Conservation (phyloP, 1,139 yeast species). For the Citeromyces siamensis region DNA sequence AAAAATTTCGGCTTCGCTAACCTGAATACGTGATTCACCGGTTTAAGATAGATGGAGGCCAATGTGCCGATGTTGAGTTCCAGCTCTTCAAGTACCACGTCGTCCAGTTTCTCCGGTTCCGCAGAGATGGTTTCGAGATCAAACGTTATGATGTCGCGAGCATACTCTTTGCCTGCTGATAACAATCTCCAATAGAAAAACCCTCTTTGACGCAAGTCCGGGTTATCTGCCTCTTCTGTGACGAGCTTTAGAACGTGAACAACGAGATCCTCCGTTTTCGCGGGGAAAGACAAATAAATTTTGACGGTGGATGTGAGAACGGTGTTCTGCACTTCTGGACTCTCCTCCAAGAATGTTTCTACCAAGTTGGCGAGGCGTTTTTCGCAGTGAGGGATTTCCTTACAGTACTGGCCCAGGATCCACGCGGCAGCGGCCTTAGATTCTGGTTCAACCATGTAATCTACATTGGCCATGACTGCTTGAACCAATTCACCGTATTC, state of each 20-base stretch:
- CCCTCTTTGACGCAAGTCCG: constrained; percentile 81
- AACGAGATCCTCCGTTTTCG: constrained; percentile 40
- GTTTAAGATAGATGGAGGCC: constrained; percentile 77
- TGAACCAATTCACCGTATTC: constrained; percentile 27
- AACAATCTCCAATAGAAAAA: constrained; percentile 77
- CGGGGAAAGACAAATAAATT: constrained; percentile 47
- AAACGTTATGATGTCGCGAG: constrained; percentile 44
- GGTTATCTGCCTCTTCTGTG: constrained; percentile 64
- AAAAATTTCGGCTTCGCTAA: constrained; percentile 43
- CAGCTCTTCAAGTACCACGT: constrained; percentile 61
- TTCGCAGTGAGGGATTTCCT: constrained; percentile 33
- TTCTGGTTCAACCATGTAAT: constrained; percentile 59
- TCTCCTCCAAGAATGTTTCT: constrained; percentile 41
- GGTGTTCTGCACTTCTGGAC: constrained; percentile 63
- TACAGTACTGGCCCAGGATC: constrained; percentile 71
- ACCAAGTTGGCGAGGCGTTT: constrained; percentile 33
- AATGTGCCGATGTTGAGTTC: constrained; percentile 74
- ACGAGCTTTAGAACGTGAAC: constrained; percentile 53
- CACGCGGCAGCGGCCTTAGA: constrained; percentile 72
- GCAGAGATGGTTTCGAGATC: constrained; percentile 51
- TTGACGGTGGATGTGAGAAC: constrained; percentile 67
- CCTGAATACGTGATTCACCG: constrained; percentile 70
- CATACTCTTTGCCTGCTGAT: constrained; percentile 28
- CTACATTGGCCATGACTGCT: constrained; percentile 28
- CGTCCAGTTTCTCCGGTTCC: constrained; percentile 63